Evolutionary conservation across 495 filamentous ascomycete species (phyloP).

Genomic region (Neurospora sublineolata): DNA sequence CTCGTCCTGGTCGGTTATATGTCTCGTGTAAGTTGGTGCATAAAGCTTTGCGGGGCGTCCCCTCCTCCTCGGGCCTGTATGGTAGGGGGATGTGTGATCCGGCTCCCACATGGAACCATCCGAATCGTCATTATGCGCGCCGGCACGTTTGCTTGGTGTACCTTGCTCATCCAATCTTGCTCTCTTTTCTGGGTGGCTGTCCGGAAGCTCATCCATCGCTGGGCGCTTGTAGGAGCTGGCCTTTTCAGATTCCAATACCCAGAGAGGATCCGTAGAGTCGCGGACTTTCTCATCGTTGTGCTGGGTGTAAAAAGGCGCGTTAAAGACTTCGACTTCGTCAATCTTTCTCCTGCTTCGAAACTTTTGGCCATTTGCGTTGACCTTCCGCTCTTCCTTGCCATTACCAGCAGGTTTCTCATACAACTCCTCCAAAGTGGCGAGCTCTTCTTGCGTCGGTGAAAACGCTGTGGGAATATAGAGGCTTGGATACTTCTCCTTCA

Average conservation of each 20-base stretch:
- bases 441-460: constrained; percentile 27
- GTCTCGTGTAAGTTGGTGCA: not conserved
- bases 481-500: constrained; percentile 30
- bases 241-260: constrained; percentile 7
- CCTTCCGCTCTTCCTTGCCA: constrained; percentile 7
- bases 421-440: constrained; percentile 14
- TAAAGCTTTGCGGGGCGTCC: not conserved
- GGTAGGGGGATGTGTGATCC: not conserved
- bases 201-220: constrained; percentile 1
- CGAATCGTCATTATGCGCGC: not conserved
- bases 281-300: constrained; percentile 1
- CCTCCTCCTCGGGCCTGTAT: not conserved
- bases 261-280: constrained; percentile 9
- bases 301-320: constrained; percentile 25
- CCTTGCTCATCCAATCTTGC: not conserved
- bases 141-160: not conserved
- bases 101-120: not conserved
- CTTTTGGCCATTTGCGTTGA: constrained; percentile 19
- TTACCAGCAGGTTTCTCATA: constrained; percentile 5
- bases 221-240: constrained; percentile 7
- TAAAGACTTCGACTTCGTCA: constrained; percentile 24
- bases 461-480: constrained; percentile 34
- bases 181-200: constrained; percentile 9
- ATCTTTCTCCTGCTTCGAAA: constrained; percentile 21
- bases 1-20: not conserved